Conservation (phyloP, 331 rosid genomes). For the Cydonia oblonga region DNA sequence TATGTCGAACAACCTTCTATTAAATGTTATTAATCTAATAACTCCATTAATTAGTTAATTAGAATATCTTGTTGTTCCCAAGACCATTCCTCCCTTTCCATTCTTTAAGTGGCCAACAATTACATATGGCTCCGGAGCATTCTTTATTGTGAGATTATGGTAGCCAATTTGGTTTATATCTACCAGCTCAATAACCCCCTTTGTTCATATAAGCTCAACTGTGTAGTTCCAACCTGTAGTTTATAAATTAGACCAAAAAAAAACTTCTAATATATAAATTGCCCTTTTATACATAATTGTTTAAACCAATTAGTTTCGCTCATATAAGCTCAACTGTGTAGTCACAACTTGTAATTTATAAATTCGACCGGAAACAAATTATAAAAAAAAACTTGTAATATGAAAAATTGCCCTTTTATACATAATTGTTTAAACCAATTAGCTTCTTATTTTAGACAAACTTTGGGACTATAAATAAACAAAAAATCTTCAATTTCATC, state of each 20-base stretch:
- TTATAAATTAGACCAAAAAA: background rate
- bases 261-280: background rate
- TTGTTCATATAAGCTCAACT: background rate
- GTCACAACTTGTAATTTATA: no score
- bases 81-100: background rate
- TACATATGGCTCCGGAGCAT: slow-evolving; percentile 8
- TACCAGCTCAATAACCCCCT: background rate
- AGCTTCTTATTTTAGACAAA: background rate
- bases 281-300: background rate
- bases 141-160: background rate
- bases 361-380: no score
- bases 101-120: slow-evolving; percentile 28
- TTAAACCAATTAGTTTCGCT: background rate
- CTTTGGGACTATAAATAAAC: background rate
- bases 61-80: background rate
- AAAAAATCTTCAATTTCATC: background rate
- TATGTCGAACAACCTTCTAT: background rate
- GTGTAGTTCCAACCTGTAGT: background rate
- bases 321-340: no score
- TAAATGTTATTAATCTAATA: no score
- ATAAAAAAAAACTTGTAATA: no score
- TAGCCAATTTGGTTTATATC: background rate
- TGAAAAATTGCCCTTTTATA: no score
- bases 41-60: background rate
- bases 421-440: background rate